Evolutionary conservation across 805 yeast genomes (phyloP), one percentile per base, ranked within the genome.

Genomic region (Ogataea corticis): DNA sequence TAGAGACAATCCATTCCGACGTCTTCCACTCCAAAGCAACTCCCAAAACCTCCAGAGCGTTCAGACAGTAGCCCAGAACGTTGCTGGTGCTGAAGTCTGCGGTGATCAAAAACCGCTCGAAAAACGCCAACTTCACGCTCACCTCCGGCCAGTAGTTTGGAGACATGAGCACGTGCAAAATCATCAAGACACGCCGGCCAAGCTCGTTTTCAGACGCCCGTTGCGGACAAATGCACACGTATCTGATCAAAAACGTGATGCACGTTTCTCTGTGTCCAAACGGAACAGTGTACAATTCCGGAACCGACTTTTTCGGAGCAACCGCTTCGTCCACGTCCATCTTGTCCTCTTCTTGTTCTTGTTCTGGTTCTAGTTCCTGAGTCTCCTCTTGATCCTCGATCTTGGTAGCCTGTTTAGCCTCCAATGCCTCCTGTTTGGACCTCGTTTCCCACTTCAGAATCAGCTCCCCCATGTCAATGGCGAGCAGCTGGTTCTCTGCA

Each of bases 21-120:
- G 81, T 64, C 65, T 87, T 87, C 76, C 89, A 87, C 51, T 83
- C 87, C 43, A 94, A 70, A 1, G 90, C 89, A 36, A 90, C 87
- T 10, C 85, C 83, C 36, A 94, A 72, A 0, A 94, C 97, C 62
- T 89, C 96, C 40, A 95, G 68, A 0, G 99, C 96, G 66, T 94
- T 95, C 57, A 91, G 71, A 55, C 96, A 87, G 55, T 86, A 85
- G 2, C 90, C 88, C 18, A 89, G 63, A 33, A 86, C 75, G 49
- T 83, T 83, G 29, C 81, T 76, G 12, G 89, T 77, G 30, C 76
- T 79, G 46, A 86, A 70, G 52, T 92, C 97, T 45, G 87, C 82
- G 25, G 87, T 82, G 15, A 87, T 80, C 43, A 94, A 68, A 57
- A 90, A 87, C 51, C 94, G 82, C 54, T 94, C 99, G 60, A 94